Conservation (phyloP, 805 yeast species). For the Ogataea populi-albae region DNA sequence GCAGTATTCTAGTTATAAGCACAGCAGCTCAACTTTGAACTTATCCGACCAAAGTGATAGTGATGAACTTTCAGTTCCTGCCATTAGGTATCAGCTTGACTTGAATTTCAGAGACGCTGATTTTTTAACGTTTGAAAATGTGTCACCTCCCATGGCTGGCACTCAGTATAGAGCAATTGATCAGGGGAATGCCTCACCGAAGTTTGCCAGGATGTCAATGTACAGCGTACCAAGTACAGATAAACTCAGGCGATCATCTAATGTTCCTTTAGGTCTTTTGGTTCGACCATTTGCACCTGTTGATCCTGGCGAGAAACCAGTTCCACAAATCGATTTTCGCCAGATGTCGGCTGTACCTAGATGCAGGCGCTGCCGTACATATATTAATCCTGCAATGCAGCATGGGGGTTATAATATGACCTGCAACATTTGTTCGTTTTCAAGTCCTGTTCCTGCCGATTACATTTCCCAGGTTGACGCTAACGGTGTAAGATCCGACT, state of each 20-base stretch:
- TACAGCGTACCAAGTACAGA: constrained; percentile 79
- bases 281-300: constrained; percentile 80
- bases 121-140: constrained; percentile 72
- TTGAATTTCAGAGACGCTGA: constrained; percentile 37
- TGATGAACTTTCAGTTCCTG: constrained; percentile 37
- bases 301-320: constrained; percentile 44
- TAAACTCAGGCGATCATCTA: constrained; percentile 61
- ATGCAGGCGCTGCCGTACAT: constrained; percentile 89
- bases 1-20: not conserved
- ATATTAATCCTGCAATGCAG: constrained; percentile 80
- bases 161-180: constrained; percentile 67
- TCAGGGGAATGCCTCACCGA: constrained; percentile 83
- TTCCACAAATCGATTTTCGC: constrained; percentile 68
- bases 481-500: constrained; percentile 62
- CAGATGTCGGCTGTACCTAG: constrained; percentile 70
- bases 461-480: constrained; percentile 63
- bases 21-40: constrained; percentile 6
- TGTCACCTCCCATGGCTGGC: constrained; percentile 81
- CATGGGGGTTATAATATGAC: constrained; percentile 61
- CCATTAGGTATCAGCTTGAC: constrained; percentile 32
- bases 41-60: constrained; percentile 9
- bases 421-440: constrained; percentile 85
- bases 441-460: constrained; percentile 64
- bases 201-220: constrained; percentile 73
- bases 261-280: constrained; percentile 77